A percentile compares a stretch with the other conserved stretches of the same genome.
phyloP scores from a whole-genome alignment of 2,329 filamentous ascomycete species.

The Albifimbria verrucaria region DNA sequence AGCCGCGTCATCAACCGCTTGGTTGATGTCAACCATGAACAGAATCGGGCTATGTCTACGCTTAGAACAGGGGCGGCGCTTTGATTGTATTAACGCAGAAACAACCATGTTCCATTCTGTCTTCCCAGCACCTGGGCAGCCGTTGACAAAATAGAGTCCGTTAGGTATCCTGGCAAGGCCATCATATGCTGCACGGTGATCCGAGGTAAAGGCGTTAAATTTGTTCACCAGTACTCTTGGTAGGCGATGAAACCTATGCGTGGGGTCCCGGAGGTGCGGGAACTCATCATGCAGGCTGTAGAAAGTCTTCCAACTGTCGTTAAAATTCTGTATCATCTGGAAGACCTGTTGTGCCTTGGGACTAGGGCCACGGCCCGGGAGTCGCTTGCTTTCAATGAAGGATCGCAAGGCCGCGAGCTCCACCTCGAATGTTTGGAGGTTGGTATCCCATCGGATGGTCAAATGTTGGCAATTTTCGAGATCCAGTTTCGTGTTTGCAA shows the following conservation, averaged over 20 bases:
- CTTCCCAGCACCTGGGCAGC: slow-evolving; percentile 45
- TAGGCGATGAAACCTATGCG: slow-evolving; percentile 12
- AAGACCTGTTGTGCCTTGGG: slow-evolving; percentile 24
- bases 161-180: slow-evolving; percentile 34
- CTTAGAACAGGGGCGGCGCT: slow-evolving; percentile 16
- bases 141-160: slow-evolving; percentile 41
- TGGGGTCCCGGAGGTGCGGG: slow-evolving; percentile 31
- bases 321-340: slow-evolving; percentile 28
- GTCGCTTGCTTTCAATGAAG: slow-evolving; percentile 17
- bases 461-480: slow-evolving; percentile 15
- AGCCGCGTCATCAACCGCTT: slow-evolving; percentile 42
- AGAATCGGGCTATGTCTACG: slow-evolving; percentile 30
- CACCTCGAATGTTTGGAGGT: slow-evolving; percentile 26
- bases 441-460: slow-evolving; percentile 23
- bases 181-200: slow-evolving; percentile 34
- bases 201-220: slow-evolving; percentile 30
- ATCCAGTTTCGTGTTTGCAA: slow-evolving; percentile 12
- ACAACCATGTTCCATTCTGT: slow-evolving; percentile 44
- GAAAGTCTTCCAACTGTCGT: slow-evolving; percentile 11
- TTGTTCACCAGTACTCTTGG: slow-evolving; percentile 21
- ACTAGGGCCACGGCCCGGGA: slow-evolving; percentile 13
- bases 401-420: slow-evolving; percentile 27
- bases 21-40: slow-evolving; percentile 46
- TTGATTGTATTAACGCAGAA: slow-evolving; percentile 33
- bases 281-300: slow-evolving; percentile 23